These are phyloP conservation scores for Vaccinium corymbosum DNA, from an alignment of 148 eudicot species.

Conservation along the genomic window DNA sequence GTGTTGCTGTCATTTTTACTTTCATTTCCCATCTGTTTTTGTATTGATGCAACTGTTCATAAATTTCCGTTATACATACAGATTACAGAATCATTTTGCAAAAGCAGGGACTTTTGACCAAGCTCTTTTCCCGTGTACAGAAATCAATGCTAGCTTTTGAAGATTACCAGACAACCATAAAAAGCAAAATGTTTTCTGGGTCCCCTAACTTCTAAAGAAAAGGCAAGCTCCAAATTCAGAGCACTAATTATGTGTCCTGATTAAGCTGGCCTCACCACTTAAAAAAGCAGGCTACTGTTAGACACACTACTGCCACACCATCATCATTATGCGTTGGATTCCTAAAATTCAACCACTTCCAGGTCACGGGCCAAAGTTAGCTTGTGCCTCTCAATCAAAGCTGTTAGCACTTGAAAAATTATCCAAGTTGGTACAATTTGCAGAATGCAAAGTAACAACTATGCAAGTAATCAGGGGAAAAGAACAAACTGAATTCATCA, in stretches of 20 bases:
- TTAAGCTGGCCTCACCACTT: slow-evolving; percentile 47
- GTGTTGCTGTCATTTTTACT: neutral
- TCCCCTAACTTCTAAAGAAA: slow-evolving; percentile 34
- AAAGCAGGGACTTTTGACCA: slow-evolving; percentile 25
- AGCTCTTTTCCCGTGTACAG: slow-evolving; percentile 26
- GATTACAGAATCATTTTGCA: slow-evolving; percentile 17
- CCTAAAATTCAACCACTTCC: slow-evolving; percentile 37
- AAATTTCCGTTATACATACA: neutral
- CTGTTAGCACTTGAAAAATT: neutral
- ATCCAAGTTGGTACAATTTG: neutral
- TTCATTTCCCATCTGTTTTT: neutral
- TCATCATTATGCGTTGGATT: slow-evolving; percentile 55
- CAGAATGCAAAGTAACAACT: slow-evolving; percentile 6
- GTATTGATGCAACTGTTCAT: neutral
- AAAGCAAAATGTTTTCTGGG: slow-evolving; percentile 38
- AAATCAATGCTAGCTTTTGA: slow-evolving; percentile 30
- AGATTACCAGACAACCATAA: slow-evolving; percentile 30
- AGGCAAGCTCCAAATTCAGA: slow-evolving; percentile 32
- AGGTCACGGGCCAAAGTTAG: slow-evolving; percentile 18
- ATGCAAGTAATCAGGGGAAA: slow-evolving; percentile 14
- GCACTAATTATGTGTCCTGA: slow-evolving; percentile 38
- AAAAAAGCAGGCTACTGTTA: slow-evolving; percentile 34
- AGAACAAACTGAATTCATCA: slow-evolving; percentile 18
- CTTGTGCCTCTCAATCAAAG: slow-evolving; percentile 41
- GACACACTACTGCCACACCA: slow-evolving; percentile 13